Base-by-base conservation (phyloP, 2,329 filamentous ascomycete species). In the Clonostachys rosea region DNA sequence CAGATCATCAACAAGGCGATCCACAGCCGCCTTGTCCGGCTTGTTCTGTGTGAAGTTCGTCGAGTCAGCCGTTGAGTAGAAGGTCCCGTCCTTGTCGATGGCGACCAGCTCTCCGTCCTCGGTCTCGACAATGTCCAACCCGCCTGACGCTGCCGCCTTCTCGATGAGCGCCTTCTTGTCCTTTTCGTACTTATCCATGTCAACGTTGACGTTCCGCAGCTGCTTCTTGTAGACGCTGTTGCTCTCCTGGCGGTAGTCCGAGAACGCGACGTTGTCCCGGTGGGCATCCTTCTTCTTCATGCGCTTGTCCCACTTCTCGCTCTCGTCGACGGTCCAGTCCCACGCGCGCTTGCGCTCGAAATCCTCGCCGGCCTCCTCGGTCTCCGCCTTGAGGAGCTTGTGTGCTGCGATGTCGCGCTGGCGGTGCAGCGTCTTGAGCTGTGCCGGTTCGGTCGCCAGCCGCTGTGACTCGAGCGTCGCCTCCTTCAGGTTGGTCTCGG, bases 301-400 rank as follows among this genome's bases (percentile, higher is more conserved):
- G 34, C 91, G 85, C 70, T 86, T 86, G 67, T 99, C 94, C 94
- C 94, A 99, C 55, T 80, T 83, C 70, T 96, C 94, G 56, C 84
- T 88, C 70, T 99, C 94, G 54, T 99, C 94, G 7, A 92, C 75
- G 1, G 94, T 99, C 89, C 94, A 99, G 71, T 97, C 94, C 94
- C 94, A 99, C 2, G 94, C 94, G 39, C 94, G 85, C 70, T 97
- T 96, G 55, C 94, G 88, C 75, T 99, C 94, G 61, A 97, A 99
- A 66, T 97, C 94, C 47, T 89, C 90, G 34, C 91, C 91, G 0
- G 78, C 75, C 16, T 89, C 89, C 64, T 91, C 89, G 2, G 91
- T 85, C 59, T 96, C 91, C 5, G 91, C 89, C 72, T 96, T 96
- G 40, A 96, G 78, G 0, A 99, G 81, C 62, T 97, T 99, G 65